phyloP scores from a whole-genome alignment of 192 early-diverging fungal genomes.

The Glomus cerebriforme region DNA sequence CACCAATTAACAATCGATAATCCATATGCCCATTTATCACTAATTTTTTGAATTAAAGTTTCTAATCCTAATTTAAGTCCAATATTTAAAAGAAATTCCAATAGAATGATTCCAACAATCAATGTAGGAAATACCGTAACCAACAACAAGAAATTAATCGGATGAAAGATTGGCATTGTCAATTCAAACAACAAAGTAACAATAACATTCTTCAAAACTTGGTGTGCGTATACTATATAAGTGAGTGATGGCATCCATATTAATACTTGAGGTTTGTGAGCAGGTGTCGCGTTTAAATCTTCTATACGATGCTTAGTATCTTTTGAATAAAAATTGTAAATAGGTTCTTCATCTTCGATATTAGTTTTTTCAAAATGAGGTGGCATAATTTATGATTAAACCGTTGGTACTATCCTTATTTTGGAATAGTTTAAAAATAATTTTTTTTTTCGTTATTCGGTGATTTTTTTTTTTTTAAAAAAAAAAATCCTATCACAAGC shows the following conservation, averaged over 20 bases:
- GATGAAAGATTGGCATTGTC: conserved; percentile 35
- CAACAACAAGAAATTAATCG: conserved; percentile 38
- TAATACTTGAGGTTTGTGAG: background rate
- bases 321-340: background rate
- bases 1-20: conserved; percentile 47
- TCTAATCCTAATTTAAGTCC: conserved; percentile 34
- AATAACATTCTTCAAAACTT: conserved; percentile 23
- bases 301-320: background rate
- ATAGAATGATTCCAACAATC: conserved; percentile 26
- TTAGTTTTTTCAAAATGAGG: background rate
- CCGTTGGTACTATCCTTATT: no score
- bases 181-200: conserved; percentile 44
- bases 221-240: background rate
- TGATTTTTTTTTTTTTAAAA: no score
- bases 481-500: no score
- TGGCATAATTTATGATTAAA: background rate
- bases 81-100: conserved; percentile 41
- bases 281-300: background rate
- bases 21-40: conserved; percentile 39
- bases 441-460: no score
- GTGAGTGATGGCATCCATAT: background rate
- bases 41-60: conserved; percentile 13
- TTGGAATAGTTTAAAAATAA: no score
- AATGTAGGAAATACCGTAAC: conserved; percentile 37
- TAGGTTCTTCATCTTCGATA: background rate